Conservation (phyloP, 106 monocot genomes). For the Acorus gramineus region DNA sequence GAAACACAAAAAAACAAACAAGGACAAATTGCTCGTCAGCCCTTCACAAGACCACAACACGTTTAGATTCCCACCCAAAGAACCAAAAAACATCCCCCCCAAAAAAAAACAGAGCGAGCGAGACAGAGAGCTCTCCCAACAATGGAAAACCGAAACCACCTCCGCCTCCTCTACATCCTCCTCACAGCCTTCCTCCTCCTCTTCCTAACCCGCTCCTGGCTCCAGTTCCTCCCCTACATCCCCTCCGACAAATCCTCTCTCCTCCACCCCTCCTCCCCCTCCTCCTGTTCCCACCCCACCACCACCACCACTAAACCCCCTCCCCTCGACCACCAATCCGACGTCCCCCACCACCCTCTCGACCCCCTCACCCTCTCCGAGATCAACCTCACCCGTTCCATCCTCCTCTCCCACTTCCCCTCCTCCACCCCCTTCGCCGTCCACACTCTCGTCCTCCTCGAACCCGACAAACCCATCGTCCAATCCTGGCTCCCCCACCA, state of each 20-base stretch:
- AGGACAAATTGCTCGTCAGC: too few species aligned
- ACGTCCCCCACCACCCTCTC: conserved; percentile 50
- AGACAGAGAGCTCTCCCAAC: too few species aligned
- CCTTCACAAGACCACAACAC: too few species aligned
- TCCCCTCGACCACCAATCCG: conserved; percentile 18
- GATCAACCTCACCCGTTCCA: conserved; percentile 35
- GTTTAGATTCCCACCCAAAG: too few species aligned
- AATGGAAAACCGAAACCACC: not conserved
- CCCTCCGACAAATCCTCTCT: not conserved
- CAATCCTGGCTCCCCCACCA: conserved; percentile 22
- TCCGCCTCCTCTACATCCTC: conserved; percentile 26
- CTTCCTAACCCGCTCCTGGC: conserved; percentile 18
- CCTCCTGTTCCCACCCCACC: conserved; percentile 5
- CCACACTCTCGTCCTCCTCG: conserved; percentile 70
- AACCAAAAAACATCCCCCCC: too few species aligned
- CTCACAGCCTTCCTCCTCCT: conserved; percentile 20
- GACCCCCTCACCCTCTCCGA: conserved; percentile 71
- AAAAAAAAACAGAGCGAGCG: too few species aligned
- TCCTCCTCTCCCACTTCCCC: conserved; percentile 38
- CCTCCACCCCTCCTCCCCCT: conserved; percentile 9
- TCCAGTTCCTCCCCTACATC: conserved; percentile 5
- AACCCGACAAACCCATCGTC: conserved; percentile 50
- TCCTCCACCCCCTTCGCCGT: conserved; percentile 52
- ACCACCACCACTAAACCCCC: not conserved
- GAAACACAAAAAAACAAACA: too few species aligned